Evolutionary conservation across 305 asterid genomes (phyloP).

Genomic region (Solanum hybrid): DNA sequence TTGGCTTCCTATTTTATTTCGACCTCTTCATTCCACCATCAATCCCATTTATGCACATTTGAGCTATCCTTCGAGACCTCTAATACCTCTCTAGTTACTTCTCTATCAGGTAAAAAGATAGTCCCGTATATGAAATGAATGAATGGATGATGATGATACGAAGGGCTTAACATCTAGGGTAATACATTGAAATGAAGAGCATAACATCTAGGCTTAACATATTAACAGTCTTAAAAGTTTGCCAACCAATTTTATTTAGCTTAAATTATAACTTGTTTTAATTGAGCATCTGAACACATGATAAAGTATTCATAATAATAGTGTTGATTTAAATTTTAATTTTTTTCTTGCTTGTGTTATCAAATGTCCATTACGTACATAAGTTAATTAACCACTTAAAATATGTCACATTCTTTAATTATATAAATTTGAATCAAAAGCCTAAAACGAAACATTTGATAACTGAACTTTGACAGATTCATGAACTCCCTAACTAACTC

Average conservation of each 20-base stretch:
- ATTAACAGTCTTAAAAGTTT: background rate
- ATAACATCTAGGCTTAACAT: background rate
- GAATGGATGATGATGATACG: background rate
- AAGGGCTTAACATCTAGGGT: background rate
- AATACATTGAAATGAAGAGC: background rate
- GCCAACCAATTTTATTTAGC: background rate
- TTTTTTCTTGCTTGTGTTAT: background rate
- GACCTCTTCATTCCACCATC: background rate
- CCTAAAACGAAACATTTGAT: background rate
- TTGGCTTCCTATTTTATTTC: background rate
- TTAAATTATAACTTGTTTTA: too few relatives aligned
- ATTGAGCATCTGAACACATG: background rate
- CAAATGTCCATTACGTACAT: background rate
- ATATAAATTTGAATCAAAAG: background rate
- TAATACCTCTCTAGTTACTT: background rate
- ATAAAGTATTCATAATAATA: too few relatives aligned
- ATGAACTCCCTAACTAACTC: background rate
- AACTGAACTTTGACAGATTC: background rate
- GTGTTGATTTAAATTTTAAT: too few relatives aligned
- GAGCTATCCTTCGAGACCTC: background rate
- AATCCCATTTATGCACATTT: background rate
- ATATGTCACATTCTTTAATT: background rate
- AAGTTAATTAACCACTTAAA: background rate
- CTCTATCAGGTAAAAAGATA: background rate
- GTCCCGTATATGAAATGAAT: background rate